A percentile compares a stretch with the other conserved stretches of the same genome.
Conservation (phyloP, 805 yeast genomes). For the Zygosaccharomyces bailii region DNA sequence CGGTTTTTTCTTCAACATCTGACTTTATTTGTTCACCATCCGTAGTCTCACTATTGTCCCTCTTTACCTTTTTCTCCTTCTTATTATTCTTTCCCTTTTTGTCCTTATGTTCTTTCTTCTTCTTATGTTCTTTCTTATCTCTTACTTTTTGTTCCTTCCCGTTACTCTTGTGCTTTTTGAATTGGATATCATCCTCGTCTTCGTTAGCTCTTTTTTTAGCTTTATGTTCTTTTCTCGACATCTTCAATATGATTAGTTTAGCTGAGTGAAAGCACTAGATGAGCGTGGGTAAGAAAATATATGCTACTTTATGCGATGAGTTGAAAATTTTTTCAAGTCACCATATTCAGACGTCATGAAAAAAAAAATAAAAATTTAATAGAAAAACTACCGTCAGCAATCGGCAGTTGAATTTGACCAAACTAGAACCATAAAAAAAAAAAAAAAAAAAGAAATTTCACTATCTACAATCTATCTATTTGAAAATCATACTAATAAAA, state of each 20-base stretch:
- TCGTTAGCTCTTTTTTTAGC: constrained; percentile 41
- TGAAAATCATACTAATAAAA: not conserved
- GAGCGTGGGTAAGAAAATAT: too few relatives aligned
- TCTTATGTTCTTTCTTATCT: constrained; percentile 36
- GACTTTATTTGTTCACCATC: too few relatives aligned
- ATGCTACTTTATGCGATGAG: constrained; percentile 11
- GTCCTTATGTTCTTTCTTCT: constrained; percentile 32
- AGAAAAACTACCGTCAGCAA: too few relatives aligned
- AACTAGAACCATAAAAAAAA: constrained; percentile 1
- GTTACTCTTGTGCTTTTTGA: constrained; percentile 23
- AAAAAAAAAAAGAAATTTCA: not conserved
- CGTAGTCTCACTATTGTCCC: constrained; percentile 31
- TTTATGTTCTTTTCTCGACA: constrained; percentile 39
- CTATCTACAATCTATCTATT: not conserved
- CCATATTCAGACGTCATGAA: too few relatives aligned
- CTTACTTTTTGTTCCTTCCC: constrained; percentile 33
- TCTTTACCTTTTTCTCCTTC: constrained; percentile 31
- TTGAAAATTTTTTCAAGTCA: constrained; percentile 19
- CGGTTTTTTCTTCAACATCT: constrained; percentile 28
- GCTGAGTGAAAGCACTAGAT: not conserved
- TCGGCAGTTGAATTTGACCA: too few relatives aligned
- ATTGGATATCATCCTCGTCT: constrained; percentile 30
- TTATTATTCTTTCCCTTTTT: constrained; percentile 38
- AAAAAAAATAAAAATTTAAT: constrained; percentile 6
- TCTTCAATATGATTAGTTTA: constrained; percentile 12